Conservation (phyloP, 139 green algal genomes). For the Desmodesmus armatus region DNA sequence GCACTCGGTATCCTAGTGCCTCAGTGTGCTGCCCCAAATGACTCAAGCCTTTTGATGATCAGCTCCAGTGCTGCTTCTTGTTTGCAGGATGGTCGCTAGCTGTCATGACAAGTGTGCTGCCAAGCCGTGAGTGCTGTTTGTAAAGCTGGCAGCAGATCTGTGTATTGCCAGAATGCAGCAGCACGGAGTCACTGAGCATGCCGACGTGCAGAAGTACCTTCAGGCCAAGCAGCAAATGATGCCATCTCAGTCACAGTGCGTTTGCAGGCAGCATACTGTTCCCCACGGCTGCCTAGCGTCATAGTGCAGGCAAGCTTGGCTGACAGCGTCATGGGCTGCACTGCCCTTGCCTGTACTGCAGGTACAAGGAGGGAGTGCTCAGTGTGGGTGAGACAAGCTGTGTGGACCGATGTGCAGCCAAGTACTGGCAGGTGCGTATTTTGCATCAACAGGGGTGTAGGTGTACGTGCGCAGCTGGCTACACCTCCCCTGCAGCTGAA, state of each 20-base stretch:
- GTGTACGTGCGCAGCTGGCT: no score
- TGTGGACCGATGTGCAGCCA: constrained; percentile 93
- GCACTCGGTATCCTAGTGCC: no score
- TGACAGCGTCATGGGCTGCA: neutral
- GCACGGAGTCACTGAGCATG: no score
- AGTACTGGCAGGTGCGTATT: constrained; percentile 98
- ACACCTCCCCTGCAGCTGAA: no score
- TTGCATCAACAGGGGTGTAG: neutral
- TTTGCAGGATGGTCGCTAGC: constrained; percentile 84
- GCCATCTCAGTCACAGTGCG: no score
- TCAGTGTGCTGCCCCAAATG: no score
- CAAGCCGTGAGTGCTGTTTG: constrained; percentile 74
- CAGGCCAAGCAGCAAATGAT: no score
- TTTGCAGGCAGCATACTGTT: no score
- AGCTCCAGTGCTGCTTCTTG: constrained; percentile 12
- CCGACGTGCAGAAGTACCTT: no score
- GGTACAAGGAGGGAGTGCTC: constrained; percentile 94
- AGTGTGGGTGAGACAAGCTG: constrained; percentile 97
- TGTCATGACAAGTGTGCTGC: constrained; percentile 92
- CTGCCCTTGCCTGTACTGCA: constrained; percentile 58
- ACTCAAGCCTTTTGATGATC: no score
- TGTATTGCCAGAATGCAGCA: neutral
- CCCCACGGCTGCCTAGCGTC: neutral
- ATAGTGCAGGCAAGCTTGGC: neutral
- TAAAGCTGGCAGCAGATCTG: neutral